Evolutionary conservation across 495 filamentous ascomycete genomes (phyloP).

Genomic region (Penicillium desertorum): DNA sequence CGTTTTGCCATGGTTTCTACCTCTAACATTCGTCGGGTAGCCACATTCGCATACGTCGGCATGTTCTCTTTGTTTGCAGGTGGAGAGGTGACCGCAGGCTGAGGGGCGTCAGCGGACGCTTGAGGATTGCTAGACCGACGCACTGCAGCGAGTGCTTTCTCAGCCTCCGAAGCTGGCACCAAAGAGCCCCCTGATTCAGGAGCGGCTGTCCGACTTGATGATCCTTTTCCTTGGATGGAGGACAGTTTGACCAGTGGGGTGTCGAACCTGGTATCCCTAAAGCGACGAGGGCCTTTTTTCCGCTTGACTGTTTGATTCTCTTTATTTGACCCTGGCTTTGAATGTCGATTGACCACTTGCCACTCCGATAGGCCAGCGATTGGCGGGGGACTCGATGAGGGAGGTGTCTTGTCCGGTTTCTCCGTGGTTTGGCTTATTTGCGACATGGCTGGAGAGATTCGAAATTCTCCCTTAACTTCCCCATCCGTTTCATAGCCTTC

Average conservation of each 20-base stretch:
- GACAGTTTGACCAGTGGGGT: constrained; percentile 38
- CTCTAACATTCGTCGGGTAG: constrained; percentile 25
- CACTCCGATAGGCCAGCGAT: constrained; percentile 35
- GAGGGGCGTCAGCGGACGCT: constrained; percentile 14
- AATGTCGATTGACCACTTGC: constrained; percentile 38
- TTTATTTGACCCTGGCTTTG: constrained; percentile 20
- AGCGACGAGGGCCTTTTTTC: constrained; percentile 28
- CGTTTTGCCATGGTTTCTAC: constrained; percentile 20
- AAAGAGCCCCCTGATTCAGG: constrained; percentile 24
- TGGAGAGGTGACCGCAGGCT: neutral
- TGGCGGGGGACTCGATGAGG: constrained; percentile 28
- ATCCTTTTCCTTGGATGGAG: constrained; percentile 35
- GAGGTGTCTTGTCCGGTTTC: constrained; percentile 28
- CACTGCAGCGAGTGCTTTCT: constrained; percentile 40
- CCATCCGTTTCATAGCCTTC: constrained; percentile 47
- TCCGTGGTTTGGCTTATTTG: constrained; percentile 38
- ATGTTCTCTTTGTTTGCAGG: constrained; percentile 26
- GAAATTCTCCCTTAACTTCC: constrained; percentile 28
- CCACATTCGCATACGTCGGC: constrained; percentile 33
- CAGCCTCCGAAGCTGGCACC: constrained; percentile 36
- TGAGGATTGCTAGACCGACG: constrained; percentile 38
- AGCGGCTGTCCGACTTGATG: constrained; percentile 29
- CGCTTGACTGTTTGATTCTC: constrained; percentile 18
- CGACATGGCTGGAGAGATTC: constrained; percentile 36
- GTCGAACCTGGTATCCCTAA: constrained; percentile 35